Evolutionary conservation across 2,329 filamentous ascomycete genomes (phyloP).

Genomic region (Cercospora zeina): DNA sequence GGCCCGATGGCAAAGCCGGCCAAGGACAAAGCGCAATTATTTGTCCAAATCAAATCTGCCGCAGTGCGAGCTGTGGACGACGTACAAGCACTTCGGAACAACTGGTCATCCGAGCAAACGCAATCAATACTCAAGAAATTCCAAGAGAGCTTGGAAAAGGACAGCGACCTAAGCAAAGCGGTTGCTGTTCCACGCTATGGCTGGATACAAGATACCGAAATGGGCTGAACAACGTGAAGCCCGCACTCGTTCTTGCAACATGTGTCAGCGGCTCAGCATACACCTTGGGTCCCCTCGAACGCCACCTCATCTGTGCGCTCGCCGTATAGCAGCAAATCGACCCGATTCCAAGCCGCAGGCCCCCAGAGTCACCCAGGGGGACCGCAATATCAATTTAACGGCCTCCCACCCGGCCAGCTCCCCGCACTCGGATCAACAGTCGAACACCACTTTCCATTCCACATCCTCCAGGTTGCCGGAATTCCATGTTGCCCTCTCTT

Average conservation of each 20-base stretch:
- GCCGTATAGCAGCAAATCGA: neutral
- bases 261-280: neutral
- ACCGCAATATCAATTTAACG: slow-evolving; percentile 18
- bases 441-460: slow-evolving; percentile 34
- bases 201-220: slow-evolving; percentile 38
- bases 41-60: slow-evolving; percentile 43
- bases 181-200: slow-evolving; percentile 42
- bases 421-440: slow-evolving; percentile 33
- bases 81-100: slow-evolving; percentile 42
- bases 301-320: neutral
- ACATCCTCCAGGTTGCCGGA: slow-evolving; percentile 27
- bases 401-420: slow-evolving; percentile 32
- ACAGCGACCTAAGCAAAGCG: slow-evolving; percentile 43
- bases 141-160: slow-evolving; percentile 40
- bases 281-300: neutral
- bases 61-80: slow-evolving; percentile 41
- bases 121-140: slow-evolving; percentile 42
- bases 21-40: slow-evolving; percentile 40
- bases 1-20: slow-evolving; percentile 41
- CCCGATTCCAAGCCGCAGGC: no score
- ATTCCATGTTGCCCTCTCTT: slow-evolving; percentile 29
- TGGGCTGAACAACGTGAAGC: neutral
- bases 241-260: neutral
- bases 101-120: slow-evolving; percentile 44
- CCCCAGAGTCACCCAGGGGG: neutral